Base-by-base conservation (phyloP, 2,329 filamentous ascomycete species). In the Alternaria conjuncta region DNA sequence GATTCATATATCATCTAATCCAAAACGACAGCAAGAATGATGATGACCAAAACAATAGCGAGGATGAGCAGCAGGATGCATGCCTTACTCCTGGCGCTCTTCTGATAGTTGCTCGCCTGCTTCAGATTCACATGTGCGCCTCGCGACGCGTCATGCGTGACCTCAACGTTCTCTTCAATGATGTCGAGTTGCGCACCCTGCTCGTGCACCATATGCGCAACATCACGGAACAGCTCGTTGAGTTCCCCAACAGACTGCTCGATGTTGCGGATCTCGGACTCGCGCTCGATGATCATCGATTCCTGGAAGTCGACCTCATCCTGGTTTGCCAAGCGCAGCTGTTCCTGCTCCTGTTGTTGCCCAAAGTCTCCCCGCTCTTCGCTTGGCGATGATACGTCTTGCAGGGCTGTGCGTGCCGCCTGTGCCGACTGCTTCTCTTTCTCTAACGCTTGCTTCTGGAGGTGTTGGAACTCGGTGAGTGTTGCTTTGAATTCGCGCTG, bases 281-380 rank as follows among this genome's bases (percentile, higher is more conserved):
- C 96, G 57, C 96, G 94, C 85, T 99, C 95, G 65, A 96, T 90
- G 76, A 99, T 99, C 62, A 99, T 85, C 15, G 92, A 90, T 72
- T 99, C 96, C 78, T 99, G 96, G 83, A 97, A 99, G 78, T 99
- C 95, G 46, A 99, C 96, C 77, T 99, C 96, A 72, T 93, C 91
- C 79, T 99, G 96, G 26, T 93, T 88, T 1, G 94, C 96, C 9
- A 98, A 86, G 60, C 93, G 92, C 12, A 92, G 85, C 71, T 94
- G 88, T 71, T 96, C 90, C 66, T 84, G 80, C 69, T 84, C 79
- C 73, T 95, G 89, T 21, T 50, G 59, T 67, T 89, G 85, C 49
- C 85, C 83, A 30, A 71, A 69, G 36, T 66, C 67, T 60, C 32
- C 56, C 58, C 89, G 86, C 65, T 75, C 73, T 60, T 72, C 58